Evolutionary conservation across 768 basidiomycete genomes (phyloP).

Genomic region (Tricholoma flavovirens): DNA sequence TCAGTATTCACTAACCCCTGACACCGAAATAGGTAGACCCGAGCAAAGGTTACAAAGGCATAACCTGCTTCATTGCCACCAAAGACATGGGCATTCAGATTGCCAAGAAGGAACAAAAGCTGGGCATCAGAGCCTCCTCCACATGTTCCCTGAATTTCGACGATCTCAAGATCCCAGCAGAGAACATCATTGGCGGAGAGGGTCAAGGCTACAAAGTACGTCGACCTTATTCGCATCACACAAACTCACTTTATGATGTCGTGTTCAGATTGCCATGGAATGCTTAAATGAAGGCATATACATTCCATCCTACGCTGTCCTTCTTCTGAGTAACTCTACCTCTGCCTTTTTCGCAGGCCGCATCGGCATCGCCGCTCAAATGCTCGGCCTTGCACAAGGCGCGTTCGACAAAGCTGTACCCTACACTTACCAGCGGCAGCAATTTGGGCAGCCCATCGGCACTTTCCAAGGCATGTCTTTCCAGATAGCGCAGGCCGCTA

Average conservation of each 20-base stretch:
- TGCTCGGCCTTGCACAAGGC: constrained; percentile 97
- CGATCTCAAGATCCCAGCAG: constrained; percentile 75
- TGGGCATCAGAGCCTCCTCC: constrained; percentile 93
- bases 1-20: not conserved
- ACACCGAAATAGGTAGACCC: constrained; percentile 56
- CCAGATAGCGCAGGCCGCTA: constrained; percentile 87
- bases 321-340: not conserved
- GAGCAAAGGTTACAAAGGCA: constrained; percentile 96
- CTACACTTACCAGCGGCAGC: constrained; percentile 89
- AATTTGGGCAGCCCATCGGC: constrained; percentile 92
- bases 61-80: constrained; percentile 94
- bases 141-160: constrained; percentile 95
- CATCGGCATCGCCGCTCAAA: constrained; percentile 97
- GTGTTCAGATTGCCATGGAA: constrained; percentile 79
- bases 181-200: constrained; percentile 88
- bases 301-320: not conserved
- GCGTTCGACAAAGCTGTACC: constrained; percentile 95
- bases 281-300: constrained; percentile 90
- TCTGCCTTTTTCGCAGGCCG: constrained; percentile 42
- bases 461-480: constrained; percentile 95
- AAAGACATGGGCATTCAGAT: constrained; percentile 97
- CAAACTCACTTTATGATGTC: not conserved
- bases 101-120: constrained; percentile 98
- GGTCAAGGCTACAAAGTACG: constrained; percentile 87
- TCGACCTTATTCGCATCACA: not conserved